Base-by-base conservation (phyloP, 306 rosid genomes). In the Castanospermum australe region DNA sequence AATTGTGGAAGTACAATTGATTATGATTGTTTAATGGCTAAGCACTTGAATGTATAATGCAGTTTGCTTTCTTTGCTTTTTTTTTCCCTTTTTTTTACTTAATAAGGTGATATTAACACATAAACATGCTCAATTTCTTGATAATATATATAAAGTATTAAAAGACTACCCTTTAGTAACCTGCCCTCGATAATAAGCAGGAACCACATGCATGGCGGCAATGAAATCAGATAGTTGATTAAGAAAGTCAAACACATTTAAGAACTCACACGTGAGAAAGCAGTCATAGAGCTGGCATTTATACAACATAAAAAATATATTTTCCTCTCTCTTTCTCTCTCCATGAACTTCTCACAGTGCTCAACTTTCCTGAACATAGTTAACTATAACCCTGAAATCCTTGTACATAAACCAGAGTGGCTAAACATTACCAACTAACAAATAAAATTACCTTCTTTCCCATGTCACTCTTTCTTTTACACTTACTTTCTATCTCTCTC, bases 171-270 rank as follows among this genome's bases (percentile, higher is more conserved):
- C 68, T 50, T 67, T 2, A 66, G 75, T 41, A 35, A 41, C 67
- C 77, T 76, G 73, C 51, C 81, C 83, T 71, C 20, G 80, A 60
- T 71, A 78, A 71, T 84, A 87, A 92, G 91, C 88, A 88, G 90
- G 60, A 77, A 73, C 88, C 93, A 89, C 94, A 86, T 94, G 96
- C 88, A 75, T 77, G 81, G 81, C 45, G 79, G 87, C 87, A 81
- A 82, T 80, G 83, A 88, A 89, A 83, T 83, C 85, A 80, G 67
- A 82, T 73, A 68, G 77, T 64, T 75, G 87, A 87, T 88, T 80
- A 68, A 65, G 71, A 83, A 92, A 92, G 97, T 94, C 99, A 92
- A 91, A 87, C 80, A 87, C 89, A 91, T 88, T 91, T 79, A 91
- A 92, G 83, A 88, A 87, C 78, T 77, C 91, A 88, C 97, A 89